Evolutionary conservation across 139 green algal species (phyloP).

Genomic region (Chlorella sp.): DNA sequence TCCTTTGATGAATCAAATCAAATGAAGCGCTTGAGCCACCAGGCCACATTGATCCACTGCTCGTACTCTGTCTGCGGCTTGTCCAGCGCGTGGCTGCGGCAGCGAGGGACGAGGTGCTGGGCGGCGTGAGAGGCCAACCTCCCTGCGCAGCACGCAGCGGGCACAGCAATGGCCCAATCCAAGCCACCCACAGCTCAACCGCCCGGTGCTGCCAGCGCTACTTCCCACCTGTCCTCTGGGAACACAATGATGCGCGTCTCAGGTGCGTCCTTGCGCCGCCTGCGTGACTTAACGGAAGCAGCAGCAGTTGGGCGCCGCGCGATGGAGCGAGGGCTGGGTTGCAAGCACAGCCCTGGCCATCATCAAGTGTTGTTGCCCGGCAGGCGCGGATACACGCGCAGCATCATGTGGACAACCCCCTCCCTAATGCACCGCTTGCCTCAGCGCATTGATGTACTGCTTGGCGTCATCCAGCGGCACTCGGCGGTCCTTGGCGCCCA

Average conservation of each 20-base stretch:
- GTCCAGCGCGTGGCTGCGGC: constrained; percentile 78
- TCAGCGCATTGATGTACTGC: constrained; percentile 77
- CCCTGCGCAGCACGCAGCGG: no score
- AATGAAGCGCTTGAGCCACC: constrained; percentile 67
- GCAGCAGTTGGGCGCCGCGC: not conserved
- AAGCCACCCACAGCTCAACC: no score
- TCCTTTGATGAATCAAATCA: no score
- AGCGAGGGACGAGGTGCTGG: no score
- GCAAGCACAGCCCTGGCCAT: not conserved
- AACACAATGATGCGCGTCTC: constrained; percentile 77
- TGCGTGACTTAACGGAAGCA: not conserved
- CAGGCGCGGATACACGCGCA: no score
- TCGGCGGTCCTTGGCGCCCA: constrained; percentile 83
- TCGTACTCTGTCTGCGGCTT: constrained; percentile 93
- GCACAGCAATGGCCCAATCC: no score
- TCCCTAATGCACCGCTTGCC: not conserved
- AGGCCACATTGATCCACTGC: constrained; percentile 75
- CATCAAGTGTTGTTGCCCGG: no score
- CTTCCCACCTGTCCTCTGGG: constrained; percentile 73
- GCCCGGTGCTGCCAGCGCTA: no score
- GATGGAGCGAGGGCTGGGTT: not conserved
- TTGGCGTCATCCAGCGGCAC: constrained; percentile 71
- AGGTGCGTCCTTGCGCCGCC: constrained; percentile 39
- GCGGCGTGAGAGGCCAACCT: no score
- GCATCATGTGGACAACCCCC: no score